Percentiles rank a stretch among this genome's conserved stretches.
Conservation (phyloP, 306 rosid genomes). For the Macrotyloma uniflorum region DNA sequence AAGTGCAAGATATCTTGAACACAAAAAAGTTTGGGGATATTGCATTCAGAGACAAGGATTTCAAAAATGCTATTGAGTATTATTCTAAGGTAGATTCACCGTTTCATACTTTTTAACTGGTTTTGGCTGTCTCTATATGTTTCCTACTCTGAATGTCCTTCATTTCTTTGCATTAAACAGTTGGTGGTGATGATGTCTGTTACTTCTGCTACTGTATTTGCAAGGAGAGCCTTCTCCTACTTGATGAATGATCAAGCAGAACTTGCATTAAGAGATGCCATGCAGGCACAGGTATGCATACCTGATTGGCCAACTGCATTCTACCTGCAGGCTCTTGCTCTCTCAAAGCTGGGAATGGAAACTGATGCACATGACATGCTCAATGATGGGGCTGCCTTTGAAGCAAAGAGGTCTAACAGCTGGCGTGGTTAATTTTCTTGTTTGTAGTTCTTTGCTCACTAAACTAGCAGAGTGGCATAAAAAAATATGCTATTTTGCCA, state of each 20-base stretch:
- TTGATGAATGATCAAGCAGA: constrained; percentile 87
- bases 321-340: constrained; percentile 92
- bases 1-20: constrained; percentile 94
- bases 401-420: constrained; percentile 75
- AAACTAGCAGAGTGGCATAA: constrained; percentile 39
- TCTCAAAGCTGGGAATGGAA: constrained; percentile 96
- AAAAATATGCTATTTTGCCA: constrained; percentile 37
- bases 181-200: constrained; percentile 78
- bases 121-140: constrained; percentile 1
- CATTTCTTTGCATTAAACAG: constrained; percentile 48
- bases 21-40: constrained; percentile 92
- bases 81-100: constrained; percentile 75
- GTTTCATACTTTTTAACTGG: constrained; percentile 1
- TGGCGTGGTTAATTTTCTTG: constrained; percentile 64
- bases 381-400: constrained; percentile 83
- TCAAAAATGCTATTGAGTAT: constrained; percentile 88
- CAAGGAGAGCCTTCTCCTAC: constrained; percentile 84
- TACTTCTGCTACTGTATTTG: constrained; percentile 85
- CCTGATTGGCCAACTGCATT: constrained; percentile 98
- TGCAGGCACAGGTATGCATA: constrained; percentile 97
- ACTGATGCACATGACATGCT: constrained; percentile 98
- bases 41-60: constrained; percentile 95
- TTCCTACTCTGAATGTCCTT: not conserved
- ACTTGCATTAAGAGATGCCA: constrained; percentile 84
- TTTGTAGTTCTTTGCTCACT: constrained; percentile 23